Evolutionary conservation across 2,329 filamentous ascomycete genomes (phyloP).

Genomic region (Fusarium floridanum): DNA sequence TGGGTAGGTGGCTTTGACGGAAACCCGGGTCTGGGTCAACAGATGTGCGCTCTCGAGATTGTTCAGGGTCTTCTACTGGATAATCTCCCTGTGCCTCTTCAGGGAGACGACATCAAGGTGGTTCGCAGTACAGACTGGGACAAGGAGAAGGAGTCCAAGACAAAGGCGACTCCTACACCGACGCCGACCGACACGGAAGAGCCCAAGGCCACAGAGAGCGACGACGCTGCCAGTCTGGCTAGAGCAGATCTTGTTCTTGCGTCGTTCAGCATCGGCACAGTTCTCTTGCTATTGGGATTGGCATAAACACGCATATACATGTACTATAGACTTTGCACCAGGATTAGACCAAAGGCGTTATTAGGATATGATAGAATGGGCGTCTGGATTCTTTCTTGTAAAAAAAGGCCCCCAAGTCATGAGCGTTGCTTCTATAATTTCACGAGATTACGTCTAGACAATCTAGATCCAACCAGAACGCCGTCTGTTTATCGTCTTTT

Average conservation of each 20-base stretch:
- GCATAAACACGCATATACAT: constrained; percentile 27
- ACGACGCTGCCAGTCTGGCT: constrained; percentile 35
- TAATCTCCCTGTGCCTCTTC: constrained; percentile 59
- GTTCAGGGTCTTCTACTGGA: constrained; percentile 70
- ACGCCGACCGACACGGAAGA: constrained; percentile 13
- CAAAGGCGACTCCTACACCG: constrained; percentile 28
- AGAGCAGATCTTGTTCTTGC: constrained; percentile 32
- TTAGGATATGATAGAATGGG: constrained; percentile 22
- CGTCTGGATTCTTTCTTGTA: constrained; percentile 27
- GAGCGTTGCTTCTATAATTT: constrained; percentile 42
- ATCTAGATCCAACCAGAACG: constrained; percentile 40
- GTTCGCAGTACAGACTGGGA: constrained; percentile 51
- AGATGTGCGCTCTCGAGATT: constrained; percentile 74
- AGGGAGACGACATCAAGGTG: constrained; percentile 61
- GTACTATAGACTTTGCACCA: constrained; percentile 32
- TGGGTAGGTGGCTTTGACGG: constrained; percentile 69
- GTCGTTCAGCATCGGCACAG: constrained; percentile 40
- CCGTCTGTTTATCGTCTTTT: constrained; percentile 27
- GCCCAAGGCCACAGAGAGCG: constrained; percentile 32
- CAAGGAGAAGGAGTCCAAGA: constrained; percentile 27
- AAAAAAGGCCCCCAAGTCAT: constrained; percentile 24
- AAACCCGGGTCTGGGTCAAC: constrained; percentile 68
- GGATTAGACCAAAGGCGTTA: constrained; percentile 34
- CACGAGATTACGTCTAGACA: constrained; percentile 44
- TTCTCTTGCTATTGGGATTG: constrained; percentile 37